phyloP scores from a whole-genome alignment of 192 early-diverging fungal genomes.

The Irineochytrium annulatum region DNA sequence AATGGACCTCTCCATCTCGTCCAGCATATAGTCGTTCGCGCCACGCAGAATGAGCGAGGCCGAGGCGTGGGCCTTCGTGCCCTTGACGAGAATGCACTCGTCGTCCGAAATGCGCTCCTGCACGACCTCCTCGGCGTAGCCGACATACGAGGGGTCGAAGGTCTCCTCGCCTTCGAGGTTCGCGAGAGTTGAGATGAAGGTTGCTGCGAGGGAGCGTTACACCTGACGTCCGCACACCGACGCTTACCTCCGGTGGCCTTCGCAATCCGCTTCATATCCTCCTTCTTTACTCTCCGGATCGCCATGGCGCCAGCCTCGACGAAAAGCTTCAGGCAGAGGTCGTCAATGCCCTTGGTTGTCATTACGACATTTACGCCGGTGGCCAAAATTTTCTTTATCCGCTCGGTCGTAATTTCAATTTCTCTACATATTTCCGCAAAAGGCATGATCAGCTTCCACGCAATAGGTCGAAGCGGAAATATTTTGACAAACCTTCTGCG shows the following conservation, averaged over 20 bases:
- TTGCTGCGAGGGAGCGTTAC: conserved; percentile 49
- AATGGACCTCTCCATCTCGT: conserved; percentile 98
- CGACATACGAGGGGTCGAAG: conserved; percentile 83
- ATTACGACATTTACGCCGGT: conserved; percentile 96
- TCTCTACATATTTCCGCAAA: conserved; percentile 56
- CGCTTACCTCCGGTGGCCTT: conserved; percentile 84
- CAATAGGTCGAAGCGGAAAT: neutral
- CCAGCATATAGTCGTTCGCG: conserved; percentile 98
- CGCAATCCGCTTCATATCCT: conserved; percentile 95
- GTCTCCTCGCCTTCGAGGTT: conserved; percentile 99
- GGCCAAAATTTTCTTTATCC: conserved; percentile 89
- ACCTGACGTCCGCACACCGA: neutral
- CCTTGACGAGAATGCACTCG: conserved; percentile 94
- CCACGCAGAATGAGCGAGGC: conserved; percentile 96
- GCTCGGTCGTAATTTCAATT: conserved; percentile 92
- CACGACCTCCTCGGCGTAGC: conserved; percentile 90
- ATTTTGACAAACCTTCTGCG: conserved; percentile 58
- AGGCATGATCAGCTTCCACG: neutral
- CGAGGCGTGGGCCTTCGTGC: conserved; percentile 81
- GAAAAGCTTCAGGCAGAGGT: conserved; percentile 96
- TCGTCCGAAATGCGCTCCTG: conserved; percentile 98
- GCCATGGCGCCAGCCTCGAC: conserved; percentile 98
- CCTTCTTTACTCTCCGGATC: conserved; percentile 92
- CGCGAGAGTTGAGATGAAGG: conserved; percentile 88
- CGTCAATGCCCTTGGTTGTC: conserved; percentile 99